Conservation (phyloP, 805 yeast genomes). For the Saccharomyces mikatae region DNA sequence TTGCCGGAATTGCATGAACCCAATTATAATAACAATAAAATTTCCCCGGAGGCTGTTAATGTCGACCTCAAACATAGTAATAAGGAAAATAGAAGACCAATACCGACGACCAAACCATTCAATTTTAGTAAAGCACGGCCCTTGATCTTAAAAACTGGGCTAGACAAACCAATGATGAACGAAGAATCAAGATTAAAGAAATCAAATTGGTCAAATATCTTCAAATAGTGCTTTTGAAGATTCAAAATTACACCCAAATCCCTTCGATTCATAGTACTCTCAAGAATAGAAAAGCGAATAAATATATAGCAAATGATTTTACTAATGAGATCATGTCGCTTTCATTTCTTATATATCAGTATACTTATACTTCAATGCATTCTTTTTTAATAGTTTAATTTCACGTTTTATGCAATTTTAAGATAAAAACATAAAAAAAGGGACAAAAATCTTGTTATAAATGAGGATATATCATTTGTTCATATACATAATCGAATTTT, state of each 20-base stretch:
- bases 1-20: background rate
- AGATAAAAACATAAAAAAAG: slow-evolving; percentile 1
- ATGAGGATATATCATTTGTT: background rate
- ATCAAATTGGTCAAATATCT: background rate
- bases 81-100: background rate
- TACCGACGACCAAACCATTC: background rate
- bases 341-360: background rate
- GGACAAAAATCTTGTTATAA: background rate
- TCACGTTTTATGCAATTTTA: background rate
- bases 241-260: too few relatives aligned
- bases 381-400: background rate
- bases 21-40: background rate
- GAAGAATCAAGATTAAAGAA: background rate
- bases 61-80: background rate
- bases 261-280: background rate
- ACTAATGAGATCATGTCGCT: background rate
- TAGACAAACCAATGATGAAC: slow-evolving; percentile 4
- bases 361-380: background rate
- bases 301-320: background rate
- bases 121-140: slow-evolving; percentile 10
- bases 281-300: background rate
- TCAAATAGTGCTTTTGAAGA: background rate
- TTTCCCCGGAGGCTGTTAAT: background rate
- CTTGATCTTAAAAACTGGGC: slow-evolving; percentile 12
- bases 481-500: background rate